Percentiles rank a stretch among this genome's conserved stretches.
Conservation (phyloP, 2,329 filamentous ascomycete species). For the Ophiostoma quercus region DNA sequence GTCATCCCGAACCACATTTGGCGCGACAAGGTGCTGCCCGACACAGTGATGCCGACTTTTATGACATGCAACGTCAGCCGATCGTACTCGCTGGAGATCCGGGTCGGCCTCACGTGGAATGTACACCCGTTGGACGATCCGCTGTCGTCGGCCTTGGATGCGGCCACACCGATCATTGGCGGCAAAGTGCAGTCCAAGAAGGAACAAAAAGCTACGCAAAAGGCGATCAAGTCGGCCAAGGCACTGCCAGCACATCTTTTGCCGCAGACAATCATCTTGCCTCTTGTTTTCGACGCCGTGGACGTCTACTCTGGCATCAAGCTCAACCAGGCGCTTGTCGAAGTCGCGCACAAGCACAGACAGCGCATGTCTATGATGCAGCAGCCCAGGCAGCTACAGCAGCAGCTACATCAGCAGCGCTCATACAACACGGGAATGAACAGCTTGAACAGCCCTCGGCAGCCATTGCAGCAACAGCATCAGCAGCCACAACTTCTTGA, state of each 20-base stretch:
- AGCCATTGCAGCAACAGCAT: not conserved
- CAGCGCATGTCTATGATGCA: constrained; percentile 17
- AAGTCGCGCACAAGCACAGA: constrained; percentile 45
- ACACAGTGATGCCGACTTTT: constrained; percentile 82
- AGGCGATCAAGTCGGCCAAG: constrained; percentile 36
- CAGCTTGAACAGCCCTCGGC: not conserved
- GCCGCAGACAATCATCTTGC: constrained; percentile 71
- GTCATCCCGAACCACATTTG: constrained; percentile 67
- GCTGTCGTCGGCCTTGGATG: not conserved
- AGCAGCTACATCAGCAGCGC: constrained; percentile 20
- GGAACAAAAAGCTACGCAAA: constrained; percentile 28
- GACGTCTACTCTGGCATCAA: constrained; percentile 83
- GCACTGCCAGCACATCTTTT: constrained; percentile 31
- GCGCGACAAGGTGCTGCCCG: constrained; percentile 67
- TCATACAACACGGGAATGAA: not conserved
- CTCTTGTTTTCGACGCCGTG: constrained; percentile 67
- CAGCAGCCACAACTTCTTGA: not conserved
- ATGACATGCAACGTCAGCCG: constrained; percentile 81
- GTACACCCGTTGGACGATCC: constrained; percentile 39
- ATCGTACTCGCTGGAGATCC: constrained; percentile 76
- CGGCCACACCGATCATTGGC: not conserved
- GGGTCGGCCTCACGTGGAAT: constrained; percentile 71
- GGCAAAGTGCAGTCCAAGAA: constrained; percentile 18
- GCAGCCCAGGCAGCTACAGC: constrained; percentile 18
- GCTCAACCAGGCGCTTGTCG: constrained; percentile 70